Conservation (phyloP, 1,139 yeast species). For the Hansenula sp. region DNA sequence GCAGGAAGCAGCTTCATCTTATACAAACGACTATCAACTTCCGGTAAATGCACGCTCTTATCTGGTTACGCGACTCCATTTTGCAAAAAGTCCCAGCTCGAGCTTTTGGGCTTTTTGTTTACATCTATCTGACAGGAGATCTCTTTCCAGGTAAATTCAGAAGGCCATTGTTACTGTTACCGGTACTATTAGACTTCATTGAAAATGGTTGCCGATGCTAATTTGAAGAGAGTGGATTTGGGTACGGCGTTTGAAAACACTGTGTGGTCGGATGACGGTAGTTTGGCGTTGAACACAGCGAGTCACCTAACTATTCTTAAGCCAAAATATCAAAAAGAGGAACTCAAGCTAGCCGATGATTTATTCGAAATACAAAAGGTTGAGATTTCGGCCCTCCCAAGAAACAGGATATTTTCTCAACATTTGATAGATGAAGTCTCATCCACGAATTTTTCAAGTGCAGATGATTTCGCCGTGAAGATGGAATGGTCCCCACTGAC, state of each 20-base stretch:
- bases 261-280: slow-evolving; percentile 21
- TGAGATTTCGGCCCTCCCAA: slow-evolving; percentile 11
- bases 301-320: slow-evolving; percentile 16
- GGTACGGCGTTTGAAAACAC: slow-evolving; percentile 7
- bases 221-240: slow-evolving; percentile 15
- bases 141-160: too few relatives aligned
- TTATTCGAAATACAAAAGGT: slow-evolving; percentile 14
- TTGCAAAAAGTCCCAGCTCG: too few relatives aligned
- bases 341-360: slow-evolving; percentile 10
- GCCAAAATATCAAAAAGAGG: slow-evolving; percentile 18
- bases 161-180: too few relatives aligned
- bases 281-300: slow-evolving; percentile 18
- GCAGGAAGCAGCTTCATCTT: too few relatives aligned
- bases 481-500: slow-evolving; percentile 20
- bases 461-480: slow-evolving; percentile 9
- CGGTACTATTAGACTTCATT: too few relatives aligned
- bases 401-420: slow-evolving; percentile 7
- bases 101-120: too few relatives aligned
- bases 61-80: too few relatives aligned
- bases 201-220: slow-evolving; percentile 7
- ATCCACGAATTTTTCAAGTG: slow-evolving; percentile 12
- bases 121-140: too few relatives aligned
- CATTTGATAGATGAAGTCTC: slow-evolving; percentile 16
- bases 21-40: too few relatives aligned
- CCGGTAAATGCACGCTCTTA: too few relatives aligned